phyloP scores from a whole-genome alignment of 1,284 basidiomycete genomes.

The Caloboletus firmus region DNA sequence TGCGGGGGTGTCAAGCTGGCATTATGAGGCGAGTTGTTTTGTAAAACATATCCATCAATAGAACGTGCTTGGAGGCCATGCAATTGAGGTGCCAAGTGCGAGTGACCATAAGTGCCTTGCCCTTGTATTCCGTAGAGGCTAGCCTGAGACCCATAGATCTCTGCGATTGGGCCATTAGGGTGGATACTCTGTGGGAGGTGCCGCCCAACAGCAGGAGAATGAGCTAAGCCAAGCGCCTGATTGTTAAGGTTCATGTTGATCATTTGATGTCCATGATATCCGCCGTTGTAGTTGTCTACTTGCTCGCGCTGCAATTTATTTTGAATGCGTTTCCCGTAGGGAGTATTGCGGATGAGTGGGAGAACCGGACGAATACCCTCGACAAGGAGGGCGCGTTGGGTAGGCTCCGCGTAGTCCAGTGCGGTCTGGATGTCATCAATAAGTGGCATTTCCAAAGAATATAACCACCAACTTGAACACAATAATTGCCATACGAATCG shows the following conservation, averaged over 20 bases:
- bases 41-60: constrained; percentile 77
- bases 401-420: constrained; percentile 90
- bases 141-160: constrained; percentile 66
- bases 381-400: constrained; percentile 81
- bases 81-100: constrained; percentile 49
- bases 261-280: constrained; percentile 61
- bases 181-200: constrained; percentile 57
- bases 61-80: constrained; percentile 64
- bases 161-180: constrained; percentile 57
- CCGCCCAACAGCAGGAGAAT: constrained; percentile 43
- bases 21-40: constrained; percentile 64
- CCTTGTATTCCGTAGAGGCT: constrained; percentile 58
- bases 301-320: constrained; percentile 95
- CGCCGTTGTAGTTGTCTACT: constrained; percentile 63
- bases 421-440: constrained; percentile 66
- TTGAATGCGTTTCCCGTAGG: constrained; percentile 97
- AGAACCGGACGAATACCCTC: constrained; percentile 97
- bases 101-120: constrained; percentile 44
- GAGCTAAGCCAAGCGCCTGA: constrained; percentile 52
- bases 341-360: constrained; percentile 94
- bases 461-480: constrained; percentile 66
- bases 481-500: constrained; percentile 95
- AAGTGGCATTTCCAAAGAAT: constrained; percentile 1
- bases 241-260: constrained; percentile 57
- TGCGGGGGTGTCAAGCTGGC: constrained; percentile 57